Evolutionary conservation across 768 basidiomycete species (phyloP).

Genomic region (Macrolepiota dolichaula): DNA sequence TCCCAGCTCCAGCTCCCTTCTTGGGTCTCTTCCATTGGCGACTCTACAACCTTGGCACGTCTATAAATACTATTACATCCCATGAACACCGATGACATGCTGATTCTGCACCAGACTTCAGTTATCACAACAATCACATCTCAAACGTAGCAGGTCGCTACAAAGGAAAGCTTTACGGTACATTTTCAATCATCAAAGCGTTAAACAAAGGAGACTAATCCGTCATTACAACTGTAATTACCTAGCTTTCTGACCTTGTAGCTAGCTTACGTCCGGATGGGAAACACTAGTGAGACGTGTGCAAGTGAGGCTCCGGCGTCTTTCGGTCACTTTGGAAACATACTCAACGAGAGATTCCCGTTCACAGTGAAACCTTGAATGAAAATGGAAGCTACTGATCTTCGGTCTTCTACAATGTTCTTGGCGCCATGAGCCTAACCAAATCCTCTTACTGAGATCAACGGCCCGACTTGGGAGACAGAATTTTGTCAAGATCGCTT

Average conservation of each 20-base stretch:
- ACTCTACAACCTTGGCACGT: constrained; percentile 33
- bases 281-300: constrained; percentile 36
- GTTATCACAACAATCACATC: constrained; percentile 48
- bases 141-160: constrained; percentile 41
- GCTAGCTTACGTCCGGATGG: background rate
- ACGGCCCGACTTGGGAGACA: constrained; percentile 7
- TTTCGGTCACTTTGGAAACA: constrained; percentile 19
- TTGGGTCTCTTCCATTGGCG: constrained; percentile 37
- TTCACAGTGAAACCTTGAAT: constrained; percentile 45
- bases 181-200: background rate
- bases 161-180: constrained; percentile 42
- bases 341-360: background rate
- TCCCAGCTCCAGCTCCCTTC: constrained; percentile 43
- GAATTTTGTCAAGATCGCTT: constrained; percentile 49
- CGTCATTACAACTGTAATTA: background rate
- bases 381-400: constrained; percentile 45
- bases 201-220: background rate
- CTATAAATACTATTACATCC: background rate
- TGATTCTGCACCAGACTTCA: constrained; percentile 25
- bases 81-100: too few relatives aligned
- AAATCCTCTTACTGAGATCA: background rate
- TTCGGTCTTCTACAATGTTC: constrained; percentile 45
- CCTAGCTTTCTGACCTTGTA: background rate
- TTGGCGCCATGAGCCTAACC: constrained; percentile 34
- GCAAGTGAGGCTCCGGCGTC: constrained; percentile 20